Evolutionary conservation across 2,329 filamentous ascomycete genomes (phyloP).

Genomic region (Fusarium stilboides): DNA sequence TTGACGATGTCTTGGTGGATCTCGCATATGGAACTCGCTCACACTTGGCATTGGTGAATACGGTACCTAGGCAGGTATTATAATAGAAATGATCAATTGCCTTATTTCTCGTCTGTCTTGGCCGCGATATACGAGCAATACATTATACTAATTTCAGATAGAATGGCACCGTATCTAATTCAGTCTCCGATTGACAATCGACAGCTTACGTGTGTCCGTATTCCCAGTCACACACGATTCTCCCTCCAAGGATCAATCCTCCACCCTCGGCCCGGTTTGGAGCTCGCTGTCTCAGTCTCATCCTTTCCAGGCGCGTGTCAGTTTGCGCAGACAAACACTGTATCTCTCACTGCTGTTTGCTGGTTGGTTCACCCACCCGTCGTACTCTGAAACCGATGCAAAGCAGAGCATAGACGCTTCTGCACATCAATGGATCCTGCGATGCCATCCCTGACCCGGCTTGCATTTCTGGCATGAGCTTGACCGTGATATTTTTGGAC

Average conservation of each 20-base stretch:
- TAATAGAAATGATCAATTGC: constrained; percentile 19
- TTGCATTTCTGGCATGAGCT: constrained; percentile 25
- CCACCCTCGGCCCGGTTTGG: constrained; percentile 33
- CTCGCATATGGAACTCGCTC: constrained; percentile 9
- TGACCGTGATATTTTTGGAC: constrained; percentile 31
- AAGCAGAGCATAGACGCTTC: constrained; percentile 38
- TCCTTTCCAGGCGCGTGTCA: constrained; percentile 27
- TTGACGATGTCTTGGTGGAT: constrained; percentile 15
- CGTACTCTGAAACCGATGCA: constrained; percentile 41
- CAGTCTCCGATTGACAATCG: neutral
- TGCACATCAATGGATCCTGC: constrained; percentile 37
- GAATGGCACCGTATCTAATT: neutral
- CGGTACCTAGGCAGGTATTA: neutral
- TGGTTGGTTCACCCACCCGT: constrained; percentile 35
- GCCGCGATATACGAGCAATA: neutral
- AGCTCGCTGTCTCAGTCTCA: constrained; percentile 31
- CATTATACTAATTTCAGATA: neutral
- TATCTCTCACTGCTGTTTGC: constrained; percentile 41
- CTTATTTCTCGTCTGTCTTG: constrained; percentile 27
- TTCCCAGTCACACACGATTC: constrained; percentile 11
- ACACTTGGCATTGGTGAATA: constrained; percentile 29
- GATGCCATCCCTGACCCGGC: constrained; percentile 25
- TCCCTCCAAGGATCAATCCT: constrained; percentile 22
- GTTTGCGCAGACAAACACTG: constrained; percentile 33
- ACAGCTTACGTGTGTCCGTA: constrained; percentile 42